phyloP scores from a whole-genome alignment of 1,284 basidiomycete genomes.

The Austropuccinia psidii region DNA sequence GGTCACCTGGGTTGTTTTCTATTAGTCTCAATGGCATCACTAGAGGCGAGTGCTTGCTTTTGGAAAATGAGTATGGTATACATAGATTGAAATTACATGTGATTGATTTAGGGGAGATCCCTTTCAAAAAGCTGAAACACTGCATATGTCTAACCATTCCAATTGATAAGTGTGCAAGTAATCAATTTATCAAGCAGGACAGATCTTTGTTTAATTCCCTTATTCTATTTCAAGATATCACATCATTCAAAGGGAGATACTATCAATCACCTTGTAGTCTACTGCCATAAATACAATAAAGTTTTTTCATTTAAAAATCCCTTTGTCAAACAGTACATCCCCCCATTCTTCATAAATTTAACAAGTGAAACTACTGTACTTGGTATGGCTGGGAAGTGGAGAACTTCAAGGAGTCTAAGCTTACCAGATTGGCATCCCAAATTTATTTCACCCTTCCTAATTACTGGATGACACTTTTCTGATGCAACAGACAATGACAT shows the following conservation, averaged over 20 bases:
- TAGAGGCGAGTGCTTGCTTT: neutral
- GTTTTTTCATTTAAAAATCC: neutral
- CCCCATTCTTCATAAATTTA: neutral
- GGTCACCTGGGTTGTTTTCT: neutral
- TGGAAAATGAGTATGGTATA: neutral
- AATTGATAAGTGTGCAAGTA: neutral
- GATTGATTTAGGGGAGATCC: neutral
- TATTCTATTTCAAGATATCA: neutral
- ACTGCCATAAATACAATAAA: too few relatives aligned
- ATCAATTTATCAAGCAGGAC: neutral
- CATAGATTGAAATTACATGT: neutral
- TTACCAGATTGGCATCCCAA: neutral
- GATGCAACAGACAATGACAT: neutral
- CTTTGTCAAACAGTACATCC: neutral
- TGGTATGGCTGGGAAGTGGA: neutral
- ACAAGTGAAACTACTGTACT: neutral
- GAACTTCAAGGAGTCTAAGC: neutral
- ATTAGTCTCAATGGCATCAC: neutral
- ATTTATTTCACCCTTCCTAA: neutral
- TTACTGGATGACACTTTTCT: neutral
- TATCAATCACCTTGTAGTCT: too few relatives aligned
- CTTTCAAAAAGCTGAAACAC: neutral
- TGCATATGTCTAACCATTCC: too few relatives aligned
- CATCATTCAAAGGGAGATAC: neutral
- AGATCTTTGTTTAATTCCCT: too few relatives aligned